These are phyloP conservation scores for Elsinoe fawcettii DNA, from an alignment of 2,329 filamentous ascomycete genomes.

Conservation along the genomic window DNA sequence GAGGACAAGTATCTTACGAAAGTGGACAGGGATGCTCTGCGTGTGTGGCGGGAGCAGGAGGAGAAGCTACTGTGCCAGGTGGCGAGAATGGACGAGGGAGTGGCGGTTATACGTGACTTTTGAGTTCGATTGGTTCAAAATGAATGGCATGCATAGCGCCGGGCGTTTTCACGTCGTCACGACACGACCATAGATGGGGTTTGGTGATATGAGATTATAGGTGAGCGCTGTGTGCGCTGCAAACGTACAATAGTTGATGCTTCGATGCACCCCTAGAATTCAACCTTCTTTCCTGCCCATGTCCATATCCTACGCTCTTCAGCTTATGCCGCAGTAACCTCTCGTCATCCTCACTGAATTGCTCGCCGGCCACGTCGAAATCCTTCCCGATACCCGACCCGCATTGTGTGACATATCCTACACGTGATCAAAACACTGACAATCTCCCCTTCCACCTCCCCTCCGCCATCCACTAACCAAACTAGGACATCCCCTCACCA, in stretches of 20 bases:
- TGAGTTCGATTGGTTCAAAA: neutral
- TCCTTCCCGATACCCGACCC: no score
- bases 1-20: constrained; percentile 72
- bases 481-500: constrained; percentile 23
- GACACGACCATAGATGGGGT: neutral
- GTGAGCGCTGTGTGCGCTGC: neutral
- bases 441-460: constrained; percentile 19
- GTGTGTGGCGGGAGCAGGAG: constrained; percentile 54
- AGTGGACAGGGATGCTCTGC: constrained; percentile 62
- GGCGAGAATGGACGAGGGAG: constrained; percentile 71
- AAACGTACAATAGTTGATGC: neutral
- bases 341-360: no score
- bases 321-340: no score
- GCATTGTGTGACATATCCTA: neutral
- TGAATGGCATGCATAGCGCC: constrained; percentile 5
- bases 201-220: neutral
- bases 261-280: neutral
- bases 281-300: no score
- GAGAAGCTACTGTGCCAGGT: constrained; percentile 72
- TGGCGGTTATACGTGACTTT: constrained; percentile 70
- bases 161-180: neutral
- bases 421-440: constrained; percentile 23
- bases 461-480: constrained; percentile 21
- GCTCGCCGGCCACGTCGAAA: no score
- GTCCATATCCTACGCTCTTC: no score